A percentile compares a stretch with the other conserved stretches of the same genome.
phyloP scores from a whole-genome alignment of 345 rosid species.

The Linum lewisii region DNA sequence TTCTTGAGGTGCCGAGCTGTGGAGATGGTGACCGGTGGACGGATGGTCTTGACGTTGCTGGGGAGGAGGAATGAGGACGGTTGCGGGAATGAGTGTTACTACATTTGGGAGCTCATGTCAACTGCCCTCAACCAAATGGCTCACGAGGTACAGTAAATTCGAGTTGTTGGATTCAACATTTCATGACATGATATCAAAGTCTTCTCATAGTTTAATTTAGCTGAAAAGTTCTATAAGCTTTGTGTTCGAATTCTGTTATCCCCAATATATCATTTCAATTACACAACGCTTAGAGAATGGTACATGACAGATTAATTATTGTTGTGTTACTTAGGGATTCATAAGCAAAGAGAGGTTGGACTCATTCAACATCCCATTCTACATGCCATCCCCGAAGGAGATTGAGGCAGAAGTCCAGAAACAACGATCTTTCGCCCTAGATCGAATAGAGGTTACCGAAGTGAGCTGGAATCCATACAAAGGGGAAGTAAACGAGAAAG shows the following conservation, averaged over 20 bases:
- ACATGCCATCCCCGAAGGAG: conserved; percentile 40
- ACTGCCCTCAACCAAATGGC: background rate
- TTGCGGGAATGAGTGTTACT: no score
- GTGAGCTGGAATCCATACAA: conserved; percentile 30
- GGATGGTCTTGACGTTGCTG: background rate
- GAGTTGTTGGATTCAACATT: no score
- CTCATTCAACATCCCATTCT: conserved; percentile 43
- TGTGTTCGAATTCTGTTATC: no score
- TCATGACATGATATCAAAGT: no score
- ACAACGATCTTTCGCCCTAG: conserved; percentile 35
- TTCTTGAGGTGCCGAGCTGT: background rate
- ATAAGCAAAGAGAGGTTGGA: conserved; percentile 34
- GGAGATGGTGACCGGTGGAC: background rate
- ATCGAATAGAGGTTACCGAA: conserved; percentile 25
- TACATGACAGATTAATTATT: no score
- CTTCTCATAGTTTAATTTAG: no score
- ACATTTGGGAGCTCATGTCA: background rate
- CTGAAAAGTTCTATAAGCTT: no score
- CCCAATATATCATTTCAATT: no score
- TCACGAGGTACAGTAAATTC: background rate
- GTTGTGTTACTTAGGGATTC: no score
- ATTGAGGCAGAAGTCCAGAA: conserved; percentile 24
- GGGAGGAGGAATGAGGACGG: background rate
- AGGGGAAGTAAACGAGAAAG: conserved; percentile 1
- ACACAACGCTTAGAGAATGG: no score